Conservation (phyloP, 345 rosid species). For the Lepidium africanum region DNA sequence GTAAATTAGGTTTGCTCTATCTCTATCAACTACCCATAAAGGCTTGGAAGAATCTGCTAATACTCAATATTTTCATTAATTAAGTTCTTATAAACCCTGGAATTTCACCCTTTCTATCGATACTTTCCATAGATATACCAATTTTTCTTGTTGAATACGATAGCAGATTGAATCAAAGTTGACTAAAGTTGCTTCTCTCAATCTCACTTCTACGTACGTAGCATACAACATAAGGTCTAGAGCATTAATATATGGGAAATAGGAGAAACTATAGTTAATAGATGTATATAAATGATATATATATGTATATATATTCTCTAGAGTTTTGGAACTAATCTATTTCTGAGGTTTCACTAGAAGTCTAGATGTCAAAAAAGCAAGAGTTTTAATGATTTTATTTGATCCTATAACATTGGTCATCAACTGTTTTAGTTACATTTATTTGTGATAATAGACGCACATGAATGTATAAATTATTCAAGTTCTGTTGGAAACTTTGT, state of each 20-base stretch:
- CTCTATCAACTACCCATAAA: not conserved
- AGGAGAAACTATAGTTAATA: not conserved
- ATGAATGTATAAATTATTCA: not conserved
- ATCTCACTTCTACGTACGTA: not conserved
- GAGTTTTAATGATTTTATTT: not conserved
- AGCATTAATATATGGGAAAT: not conserved
- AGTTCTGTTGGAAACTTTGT: not conserved
- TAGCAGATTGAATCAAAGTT: not conserved
- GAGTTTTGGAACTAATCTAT: not conserved
- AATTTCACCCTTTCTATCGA: not conserved
- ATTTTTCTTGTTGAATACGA: not conserved
- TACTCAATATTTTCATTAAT: not conserved
- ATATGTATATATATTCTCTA: not conserved
- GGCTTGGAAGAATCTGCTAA: not conserved
- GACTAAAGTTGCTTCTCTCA: not conserved
- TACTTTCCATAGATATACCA: not conserved
- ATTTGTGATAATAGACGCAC: not conserved
- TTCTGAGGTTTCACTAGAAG: not conserved
- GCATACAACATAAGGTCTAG: not conserved
- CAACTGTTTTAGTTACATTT: not conserved
- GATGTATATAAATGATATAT: not conserved
- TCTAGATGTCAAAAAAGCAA: not conserved
- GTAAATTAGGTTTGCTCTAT: not conserved
- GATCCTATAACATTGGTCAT: not conserved
- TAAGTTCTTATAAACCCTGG: not conserved